Base-by-base conservation (phyloP, 106 monocot genomes). In the Phalaenopsis equestris region DNA sequence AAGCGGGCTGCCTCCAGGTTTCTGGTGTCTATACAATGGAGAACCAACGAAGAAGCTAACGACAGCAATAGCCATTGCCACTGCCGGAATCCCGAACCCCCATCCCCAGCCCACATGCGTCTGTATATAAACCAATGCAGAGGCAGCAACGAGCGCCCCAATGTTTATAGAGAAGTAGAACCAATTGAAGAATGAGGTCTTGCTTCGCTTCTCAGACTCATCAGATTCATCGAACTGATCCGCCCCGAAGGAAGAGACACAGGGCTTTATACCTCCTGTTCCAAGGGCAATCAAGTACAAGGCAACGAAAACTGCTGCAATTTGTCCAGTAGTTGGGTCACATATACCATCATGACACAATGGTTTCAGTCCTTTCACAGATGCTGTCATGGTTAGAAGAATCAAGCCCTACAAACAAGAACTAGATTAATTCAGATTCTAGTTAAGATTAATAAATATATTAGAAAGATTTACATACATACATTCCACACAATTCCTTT, bases 141-240 rank as follows among this genome's bases (percentile, higher is more conserved):
- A 79, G 8, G 84, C 81, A 41, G 87, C 87, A 70, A 87, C 39
- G 5, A 87, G 78, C 4, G 84, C 87, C 47, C 87, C 87, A 23
- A 87, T 82, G 78, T 87, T 87, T 64, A 87, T 84, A 6, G 87
- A 84, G 30, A 87, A 82, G 79, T 87, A 87, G 82, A 87, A 87
- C 87, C 87, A 87, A 48, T 87, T 87, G 79, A 87, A 87, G 84
- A 87, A 87, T 0, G 87, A 87, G 23, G 79, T 84, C 82, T 87
- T 87, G 74, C 87, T 87, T 61, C 81, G 84, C 87, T 87, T 87
- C 67, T 87, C 87, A n/a, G 74, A 56, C 36, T 76, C 79, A 41
- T 87, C 84, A 3, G 81, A 72, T 24, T 84, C 87, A 72, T 87
- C 87, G 49, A 87, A 87, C 49, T 84, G 87, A 78, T 87, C 84